Conservation (phyloP, 2,329 filamentous ascomycete genomes). For the Neofusicoccum parvum region DNA sequence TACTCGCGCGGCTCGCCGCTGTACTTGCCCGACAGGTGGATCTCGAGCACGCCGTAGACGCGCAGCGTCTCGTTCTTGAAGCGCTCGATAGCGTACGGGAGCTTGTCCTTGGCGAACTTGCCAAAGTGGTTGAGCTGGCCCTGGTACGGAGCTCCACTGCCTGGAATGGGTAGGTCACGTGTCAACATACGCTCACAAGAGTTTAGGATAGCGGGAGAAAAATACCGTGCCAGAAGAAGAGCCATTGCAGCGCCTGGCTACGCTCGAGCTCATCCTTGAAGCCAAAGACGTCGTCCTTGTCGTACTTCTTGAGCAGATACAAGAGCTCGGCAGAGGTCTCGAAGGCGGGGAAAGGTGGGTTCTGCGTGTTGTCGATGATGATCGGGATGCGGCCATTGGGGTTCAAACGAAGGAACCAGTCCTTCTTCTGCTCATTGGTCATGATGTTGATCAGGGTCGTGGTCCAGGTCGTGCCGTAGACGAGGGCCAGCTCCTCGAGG, state of each 20-base stretch:
- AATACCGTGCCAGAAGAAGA: slow-evolving; percentile 57
- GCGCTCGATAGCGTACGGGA: slow-evolving; percentile 33
- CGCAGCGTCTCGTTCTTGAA: slow-evolving; percentile 56
- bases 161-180: not conserved
- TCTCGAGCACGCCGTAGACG: slow-evolving; percentile 59
- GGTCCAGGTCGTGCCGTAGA: slow-evolving; percentile 43
- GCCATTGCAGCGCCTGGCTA: slow-evolving; percentile 54
- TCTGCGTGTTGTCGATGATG: slow-evolving; percentile 16
- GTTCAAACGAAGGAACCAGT: slow-evolving; percentile 55
- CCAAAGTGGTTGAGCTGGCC: slow-evolving; percentile 51
- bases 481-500: slow-evolving; percentile 56
- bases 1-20: slow-evolving; percentile 53
- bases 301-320: slow-evolving; percentile 54
- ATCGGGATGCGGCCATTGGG: slow-evolving; percentile 20
- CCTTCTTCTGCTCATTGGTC: slow-evolving; percentile 59
- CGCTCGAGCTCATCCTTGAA: slow-evolving; percentile 56
- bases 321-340: slow-evolving; percentile 58
- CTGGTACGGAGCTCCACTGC: slow-evolving; percentile 42
- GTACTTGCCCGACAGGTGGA: slow-evolving; percentile 56
- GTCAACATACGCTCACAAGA: not conserved
- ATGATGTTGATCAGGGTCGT: slow-evolving; percentile 41
- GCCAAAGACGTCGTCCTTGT: slow-evolving; percentile 53
- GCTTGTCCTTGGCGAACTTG: slow-evolving; percentile 36
- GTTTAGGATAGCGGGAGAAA: slow-evolving; percentile 23
- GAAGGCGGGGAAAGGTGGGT: slow-evolving; percentile 48